phyloP scores from a whole-genome alignment of 2,329 filamentous ascomycete genomes.

The Elsinoe ampelina region DNA sequence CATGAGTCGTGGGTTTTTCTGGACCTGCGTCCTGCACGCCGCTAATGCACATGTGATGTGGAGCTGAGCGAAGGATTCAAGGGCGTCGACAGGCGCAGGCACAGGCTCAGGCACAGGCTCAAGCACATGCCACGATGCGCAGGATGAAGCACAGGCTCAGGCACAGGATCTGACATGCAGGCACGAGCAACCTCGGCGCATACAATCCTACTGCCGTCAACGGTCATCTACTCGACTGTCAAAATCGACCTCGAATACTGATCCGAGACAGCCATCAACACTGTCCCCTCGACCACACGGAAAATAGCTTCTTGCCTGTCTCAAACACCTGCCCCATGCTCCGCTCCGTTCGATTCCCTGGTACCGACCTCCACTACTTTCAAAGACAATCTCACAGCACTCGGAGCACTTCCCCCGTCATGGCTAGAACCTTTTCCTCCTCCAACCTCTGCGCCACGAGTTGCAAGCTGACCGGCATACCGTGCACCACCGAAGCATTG shows the following conservation, averaged over 20 bases:
- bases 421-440: conserved; percentile 35
- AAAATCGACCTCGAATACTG: neutral
- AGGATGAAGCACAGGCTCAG: neutral
- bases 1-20: neutral
- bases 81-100: neutral
- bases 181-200: neutral
- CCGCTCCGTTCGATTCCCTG: neutral
- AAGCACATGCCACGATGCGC: no score
- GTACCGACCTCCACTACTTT: neutral
- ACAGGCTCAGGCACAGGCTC: neutral
- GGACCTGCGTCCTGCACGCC: neutral
- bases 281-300: neutral
- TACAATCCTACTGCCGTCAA: neutral
- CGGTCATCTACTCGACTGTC: neutral
- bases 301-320: neutral
- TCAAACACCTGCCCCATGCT: neutral
- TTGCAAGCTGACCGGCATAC: conserved; percentile 36
- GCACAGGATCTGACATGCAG: neutral
- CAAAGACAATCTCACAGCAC: conserved; percentile 4
- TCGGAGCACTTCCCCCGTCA: conserved; percentile 27
- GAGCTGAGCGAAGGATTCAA: neutral
- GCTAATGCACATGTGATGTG: conserved; percentile 1
- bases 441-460: conserved; percentile 33
- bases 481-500: conserved; percentile 28
- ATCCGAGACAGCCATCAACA: neutral